Evolutionary conservation across 2,329 filamentous ascomycete species (phyloP), one percentile per base, ranked within the genome.

Genomic region (Celoporthe dispersa): DNA sequence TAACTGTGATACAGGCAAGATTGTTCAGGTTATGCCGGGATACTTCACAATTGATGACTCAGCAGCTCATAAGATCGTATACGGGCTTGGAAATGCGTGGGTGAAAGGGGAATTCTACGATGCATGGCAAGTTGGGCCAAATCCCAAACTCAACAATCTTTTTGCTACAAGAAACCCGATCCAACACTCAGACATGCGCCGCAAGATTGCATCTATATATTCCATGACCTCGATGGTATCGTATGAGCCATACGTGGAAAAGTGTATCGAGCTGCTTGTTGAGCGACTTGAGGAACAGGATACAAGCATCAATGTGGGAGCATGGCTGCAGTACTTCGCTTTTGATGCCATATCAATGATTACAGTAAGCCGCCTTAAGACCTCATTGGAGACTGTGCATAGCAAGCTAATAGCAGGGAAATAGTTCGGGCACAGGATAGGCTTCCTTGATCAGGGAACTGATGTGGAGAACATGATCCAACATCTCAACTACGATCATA

Each of bases 341-440:
- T 84, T 85, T 59, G 83, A 87, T 66, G 83, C 86, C 0, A 86
- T 88, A 39, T 84, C 84, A 0, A 79, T 83, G 53, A 84, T 87
- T n/a, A 86, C 83, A 0, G 68, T 70, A 5, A 62, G 57, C 22
- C 39, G 1, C 19, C 51, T 33, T 4, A 6, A 6, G 4, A 16
- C 39, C n/a, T 16, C 25, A 4, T 33, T 25, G 41, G 31, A 37
- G 14, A 37, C 28, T 31, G 6, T 28, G 12, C 33, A 63, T 12
- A 19, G 35, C 37, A 48, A 39, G 53, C 62, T 63, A 86, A 87
- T 48, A 80, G 90, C 70, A 90, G 87, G 0, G 90, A 88, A 5
- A 55, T 80, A 87, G 85, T 78, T 76, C 44, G 80, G 75, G 16
- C 76, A 75, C 2, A 73, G 75, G 0, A 79, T 81, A 71, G 85